A percentile compares a stretch with the other conserved stretches of the same genome.
Conservation (phyloP, 176 grass and related monocot genomes). For the Ensete ventricosum region DNA sequence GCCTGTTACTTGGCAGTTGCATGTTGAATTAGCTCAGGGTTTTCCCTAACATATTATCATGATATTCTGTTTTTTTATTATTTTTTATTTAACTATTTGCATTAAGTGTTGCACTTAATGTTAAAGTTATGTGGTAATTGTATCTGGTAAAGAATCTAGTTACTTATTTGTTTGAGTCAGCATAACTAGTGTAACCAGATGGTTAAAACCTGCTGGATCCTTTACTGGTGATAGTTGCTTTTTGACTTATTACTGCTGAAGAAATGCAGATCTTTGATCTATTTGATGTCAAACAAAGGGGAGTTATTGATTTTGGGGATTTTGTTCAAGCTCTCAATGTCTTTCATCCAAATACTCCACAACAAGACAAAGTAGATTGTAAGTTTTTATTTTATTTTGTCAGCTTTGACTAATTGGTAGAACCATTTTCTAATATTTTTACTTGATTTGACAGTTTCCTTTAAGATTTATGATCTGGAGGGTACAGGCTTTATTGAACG, state of each 20-base stretch:
- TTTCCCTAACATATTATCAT: too few relatives aligned
- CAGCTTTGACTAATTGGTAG: neutral
- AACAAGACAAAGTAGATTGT: constrained; percentile 96
- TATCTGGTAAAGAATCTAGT: too few relatives aligned
- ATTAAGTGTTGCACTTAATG: too few relatives aligned
- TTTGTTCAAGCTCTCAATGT: constrained; percentile 90
- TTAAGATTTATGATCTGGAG: constrained; percentile 94
- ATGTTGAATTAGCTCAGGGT: too few relatives aligned
- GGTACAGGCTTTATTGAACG: constrained; percentile 81
- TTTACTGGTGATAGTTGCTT: neutral
- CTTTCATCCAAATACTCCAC: constrained; percentile 78
- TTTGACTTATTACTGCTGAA: neutral
- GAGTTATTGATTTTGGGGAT: constrained; percentile 84
- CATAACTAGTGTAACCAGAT: too few relatives aligned
- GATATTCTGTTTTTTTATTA: too few relatives aligned
- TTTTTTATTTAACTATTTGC: too few relatives aligned
- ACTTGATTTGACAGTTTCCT: constrained; percentile 49
- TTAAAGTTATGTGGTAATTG: too few relatives aligned
- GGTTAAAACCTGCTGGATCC: too few relatives aligned
- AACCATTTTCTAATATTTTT: constrained; percentile 21
- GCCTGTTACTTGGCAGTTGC: too few relatives aligned
- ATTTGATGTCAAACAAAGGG: constrained; percentile 92
- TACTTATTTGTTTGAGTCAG: too few relatives aligned
- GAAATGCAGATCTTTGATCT: constrained; percentile 71
- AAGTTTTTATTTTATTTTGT: constrained; percentile 27